These are phyloP conservation scores for Lagenaria siceraria DNA, from an alignment of 306 rosid species.

Conservation along the genomic window DNA sequence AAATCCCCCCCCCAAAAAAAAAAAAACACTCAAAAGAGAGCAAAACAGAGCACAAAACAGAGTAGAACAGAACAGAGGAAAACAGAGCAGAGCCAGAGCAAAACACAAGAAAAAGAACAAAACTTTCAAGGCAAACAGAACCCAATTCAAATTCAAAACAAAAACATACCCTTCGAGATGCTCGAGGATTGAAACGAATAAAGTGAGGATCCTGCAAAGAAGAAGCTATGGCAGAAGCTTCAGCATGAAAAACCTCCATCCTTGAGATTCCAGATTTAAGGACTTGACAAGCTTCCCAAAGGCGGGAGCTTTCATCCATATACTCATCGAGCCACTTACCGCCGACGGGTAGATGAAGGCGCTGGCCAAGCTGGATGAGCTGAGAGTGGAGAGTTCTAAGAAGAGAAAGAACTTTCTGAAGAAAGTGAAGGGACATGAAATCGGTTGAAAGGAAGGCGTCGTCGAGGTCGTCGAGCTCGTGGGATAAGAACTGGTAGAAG, in stretches of 20 bases:
- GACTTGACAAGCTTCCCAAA: constrained; percentile 69
- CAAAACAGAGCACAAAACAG: not conserved
- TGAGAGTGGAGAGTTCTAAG: constrained; percentile 68
- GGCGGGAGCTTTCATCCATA: constrained; percentile 82
- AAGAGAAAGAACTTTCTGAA: constrained; percentile 45
- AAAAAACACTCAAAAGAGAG: not conserved
- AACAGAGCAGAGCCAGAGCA: too few species aligned
- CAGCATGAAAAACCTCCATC: constrained; percentile 31
- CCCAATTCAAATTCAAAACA: not conserved
- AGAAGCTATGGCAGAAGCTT: constrained; percentile 32
- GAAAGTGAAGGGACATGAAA: constrained; percentile 73
- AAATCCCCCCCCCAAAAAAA: not conserved
- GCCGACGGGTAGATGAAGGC: constrained; percentile 59
- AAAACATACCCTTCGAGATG: constrained; percentile 43
- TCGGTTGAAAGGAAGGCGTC: constrained; percentile 28
- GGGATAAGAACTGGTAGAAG: constrained; percentile 55
- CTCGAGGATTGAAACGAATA: constrained; percentile 38
- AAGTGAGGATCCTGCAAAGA: constrained; percentile 32
- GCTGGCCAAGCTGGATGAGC: constrained; percentile 45
- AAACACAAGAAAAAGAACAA: not conserved
- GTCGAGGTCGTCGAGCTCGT: constrained; percentile 50
- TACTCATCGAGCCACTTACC: constrained; percentile 89
- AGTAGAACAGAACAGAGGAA: not conserved
- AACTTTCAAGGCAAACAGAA: not conserved
- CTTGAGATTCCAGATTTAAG: constrained; percentile 60